Evolutionary conservation across 805 yeast genomes (phyloP), one percentile per base, ranked within the genome.

Genomic region (Kregervanrija delftensis): DNA sequence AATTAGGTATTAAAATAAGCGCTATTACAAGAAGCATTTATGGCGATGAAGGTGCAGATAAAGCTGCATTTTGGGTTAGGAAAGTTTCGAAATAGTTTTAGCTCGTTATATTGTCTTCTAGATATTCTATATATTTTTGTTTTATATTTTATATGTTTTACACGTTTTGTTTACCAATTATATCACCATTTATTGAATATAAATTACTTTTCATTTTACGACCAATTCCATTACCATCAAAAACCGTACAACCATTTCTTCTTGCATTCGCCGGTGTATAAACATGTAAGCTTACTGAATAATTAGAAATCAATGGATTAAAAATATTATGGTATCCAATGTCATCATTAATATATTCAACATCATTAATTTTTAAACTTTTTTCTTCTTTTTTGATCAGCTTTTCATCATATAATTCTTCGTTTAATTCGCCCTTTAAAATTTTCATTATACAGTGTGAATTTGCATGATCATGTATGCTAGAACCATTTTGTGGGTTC

Each of bases 181-280:
- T 6, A 22, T 22, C 28, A 22, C 28, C 28, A 22, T 22, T 22
- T 22, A 22, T 6, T 22, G 28, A 22, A 22, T 22, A 22, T 22
- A 22, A 22, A 22, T 6, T 22, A 22, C 28, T 22, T 22, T 22
- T 22, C 28, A 22, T 22, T 6, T 22, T 22, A 22, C 6, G 28
- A 22, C 28, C 28, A 22, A 22, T 40, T 22, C 71, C 75, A 54
- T 68, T 70, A 47, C 60, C 65, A 40, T 82, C 81, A 43, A 67
- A 67, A 32, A 56, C 60, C 35, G 78, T 83, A 52, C 69, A 75
- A 64, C 64, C 66, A 41, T 69, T 60, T 47, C 79, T 67, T 42
- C 80, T 66, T 4, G 88, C 90, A 59, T 81, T 81, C 8, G 90
- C 88, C 6, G 90, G 89, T 6, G 89, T 81, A 64, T 83, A 83